phyloP scores from a whole-genome alignment of 1,284 basidiomycete genomes.

The Ustilago loliicola region DNA sequence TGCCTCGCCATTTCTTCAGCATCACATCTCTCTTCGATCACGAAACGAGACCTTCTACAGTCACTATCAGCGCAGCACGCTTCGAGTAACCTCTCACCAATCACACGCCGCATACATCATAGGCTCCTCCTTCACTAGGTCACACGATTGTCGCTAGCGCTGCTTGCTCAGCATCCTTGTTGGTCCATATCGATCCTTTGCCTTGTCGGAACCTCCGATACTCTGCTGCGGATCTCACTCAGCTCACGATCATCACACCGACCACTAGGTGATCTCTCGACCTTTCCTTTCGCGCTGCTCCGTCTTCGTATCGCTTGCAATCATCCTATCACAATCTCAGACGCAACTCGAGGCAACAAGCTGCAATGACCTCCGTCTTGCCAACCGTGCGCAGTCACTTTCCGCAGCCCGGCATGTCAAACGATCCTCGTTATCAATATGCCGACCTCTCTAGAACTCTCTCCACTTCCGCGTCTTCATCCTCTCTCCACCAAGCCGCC shows the following conservation, averaged over 20 bases:
- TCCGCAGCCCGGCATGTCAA: constrained; percentile 45
- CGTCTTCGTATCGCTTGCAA: constrained; percentile 1
- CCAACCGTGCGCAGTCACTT: constrained; percentile 52
- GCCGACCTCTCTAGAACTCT: constrained; percentile 32
- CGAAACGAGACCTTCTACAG: background rate
- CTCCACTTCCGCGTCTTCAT: constrained; percentile 10
- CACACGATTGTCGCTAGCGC: background rate
- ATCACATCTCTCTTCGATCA: background rate
- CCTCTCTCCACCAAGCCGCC: constrained; percentile 16
- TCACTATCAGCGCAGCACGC: background rate
- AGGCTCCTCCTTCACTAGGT: background rate
- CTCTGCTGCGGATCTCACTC: background rate
- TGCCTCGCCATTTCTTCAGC: background rate
- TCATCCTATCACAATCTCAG: background rate
- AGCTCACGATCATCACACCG: background rate
- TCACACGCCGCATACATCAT: background rate
- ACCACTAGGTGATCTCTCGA: background rate
- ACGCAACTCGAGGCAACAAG: constrained; percentile 3
- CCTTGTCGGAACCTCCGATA: constrained; percentile 1
- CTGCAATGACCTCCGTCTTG: constrained; percentile 50
- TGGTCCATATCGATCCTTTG: too few relatives aligned
- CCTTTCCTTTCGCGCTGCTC: background rate
- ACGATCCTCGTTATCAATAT: constrained; percentile 43
- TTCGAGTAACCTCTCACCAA: background rate
- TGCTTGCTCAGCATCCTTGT: background rate